Evolutionary conservation across 495 filamentous ascomycete genomes (phyloP).

Genomic region (Podospora comata): DNA sequence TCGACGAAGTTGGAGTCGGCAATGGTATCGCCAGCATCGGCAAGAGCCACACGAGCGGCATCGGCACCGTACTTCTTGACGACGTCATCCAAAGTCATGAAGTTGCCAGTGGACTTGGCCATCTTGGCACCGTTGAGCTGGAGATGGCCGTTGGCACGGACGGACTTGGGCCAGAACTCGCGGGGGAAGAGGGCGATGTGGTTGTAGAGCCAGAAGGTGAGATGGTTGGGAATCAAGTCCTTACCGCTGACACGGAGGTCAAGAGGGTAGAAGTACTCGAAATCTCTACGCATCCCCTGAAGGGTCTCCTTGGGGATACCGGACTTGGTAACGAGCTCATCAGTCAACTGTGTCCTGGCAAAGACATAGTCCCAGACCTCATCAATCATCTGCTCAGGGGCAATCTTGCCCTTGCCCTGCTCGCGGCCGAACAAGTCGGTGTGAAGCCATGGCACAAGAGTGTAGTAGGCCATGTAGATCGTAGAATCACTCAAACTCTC

Average conservation of each 20-base stretch:
- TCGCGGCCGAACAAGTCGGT: slow-evolving; percentile 70
- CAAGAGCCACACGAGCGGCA: slow-evolving; percentile 84
- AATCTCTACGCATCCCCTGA: slow-evolving; percentile 77
- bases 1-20: slow-evolving; percentile 98
- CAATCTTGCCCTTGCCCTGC: slow-evolving; percentile 61
- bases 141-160: slow-evolving; percentile 89
- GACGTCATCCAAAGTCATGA: slow-evolving; percentile 83
- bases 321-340: slow-evolving; percentile 56
- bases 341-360: slow-evolving; percentile 55
- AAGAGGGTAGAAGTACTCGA: slow-evolving; percentile 95
- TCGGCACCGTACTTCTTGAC: slow-evolving; percentile 93
- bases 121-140: slow-evolving; percentile 96
- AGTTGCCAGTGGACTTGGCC: slow-evolving; percentile 93
- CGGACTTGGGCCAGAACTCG: slow-evolving; percentile 79
- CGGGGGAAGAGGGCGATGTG: slow-evolving; percentile 80
- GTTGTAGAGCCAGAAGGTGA: slow-evolving; percentile 96
- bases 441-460: slow-evolving; percentile 84
- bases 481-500: slow-evolving; percentile 88
- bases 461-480: slow-evolving; percentile 97
- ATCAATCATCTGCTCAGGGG: slow-evolving; percentile 85
- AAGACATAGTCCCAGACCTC: slow-evolving; percentile 98
- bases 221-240: slow-evolving; percentile 82
- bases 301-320: slow-evolving; percentile 69
- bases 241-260: slow-evolving; percentile 83
- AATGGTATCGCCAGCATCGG: slow-evolving; percentile 91